Base-by-base conservation (phyloP, 2,329 filamentous ascomycete genomes). In the Phaeophleospora eucalypticola region DNA sequence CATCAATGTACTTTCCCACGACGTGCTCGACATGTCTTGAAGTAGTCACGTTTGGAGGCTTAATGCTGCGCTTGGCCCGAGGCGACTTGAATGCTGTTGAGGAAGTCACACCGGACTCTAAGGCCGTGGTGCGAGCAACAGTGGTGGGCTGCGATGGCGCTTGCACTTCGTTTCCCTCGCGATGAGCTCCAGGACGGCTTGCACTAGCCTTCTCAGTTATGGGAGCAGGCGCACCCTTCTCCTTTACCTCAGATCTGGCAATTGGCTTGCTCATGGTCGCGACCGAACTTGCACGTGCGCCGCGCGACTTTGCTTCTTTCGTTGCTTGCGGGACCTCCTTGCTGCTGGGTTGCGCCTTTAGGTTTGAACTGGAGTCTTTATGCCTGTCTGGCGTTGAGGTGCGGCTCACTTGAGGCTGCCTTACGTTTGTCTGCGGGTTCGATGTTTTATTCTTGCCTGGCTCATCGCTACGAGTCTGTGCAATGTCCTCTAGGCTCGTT, bases 1-100 rank as follows among this genome's bases (percentile, higher is more conserved):
- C 58, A 35, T 61, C 52, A n/a, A 61, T 24, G 27, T 56, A 53
- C 29, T 56, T 54, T 3, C 56, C 54, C 4, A 62, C 48, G 1
- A 56, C 46, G 16, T 41, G 48, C 44, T 61, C 59, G 1, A 63
- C 50, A 9, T 52, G 50, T 16, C 50, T 49, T 3, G 27, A 36
- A 24, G n/a, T 19, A 17, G 17, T 43, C 38, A 39, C 14, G 37
- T 34, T 27, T 10, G 36, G 10, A 18, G 27, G 4, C 12, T 8
- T 18, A 19, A 17, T 8, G 18, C 16, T 9, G 4, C 18, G 9
- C 18, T 37, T 19, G 8, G 8, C 15, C 36, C 17, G 6, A 14
- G 14, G 17, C 14, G 14, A 14, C 14, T 35, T 14, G 12, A 4
- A 6, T 35, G 4, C 33, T 37, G 36, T 17, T 3, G 6, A 37